phyloP scores from a whole-genome alignment of 1,284 basidiomycete species.

The Austroboletus rostrupii region DNA sequence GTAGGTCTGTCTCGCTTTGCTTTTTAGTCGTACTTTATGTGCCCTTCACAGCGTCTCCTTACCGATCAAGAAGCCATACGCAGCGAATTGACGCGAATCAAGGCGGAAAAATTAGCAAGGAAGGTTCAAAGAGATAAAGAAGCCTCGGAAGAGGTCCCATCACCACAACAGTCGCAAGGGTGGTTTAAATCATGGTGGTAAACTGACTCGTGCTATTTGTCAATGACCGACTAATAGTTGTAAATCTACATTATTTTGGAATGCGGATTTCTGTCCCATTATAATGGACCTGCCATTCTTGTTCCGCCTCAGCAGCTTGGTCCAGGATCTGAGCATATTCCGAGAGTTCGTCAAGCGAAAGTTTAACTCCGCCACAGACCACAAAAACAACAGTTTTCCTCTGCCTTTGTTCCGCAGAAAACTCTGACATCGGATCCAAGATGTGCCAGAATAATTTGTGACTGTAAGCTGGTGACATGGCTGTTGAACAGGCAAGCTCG shows the following conservation, averaged over 20 bases:
- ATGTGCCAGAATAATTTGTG: conserved; percentile 45
- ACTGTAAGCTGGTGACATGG: conserved; percentile 62
- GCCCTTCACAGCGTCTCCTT: conserved; percentile 50
- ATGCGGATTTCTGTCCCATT: conserved; percentile 36
- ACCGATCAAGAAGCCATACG: conserved; percentile 60
- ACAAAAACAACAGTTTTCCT: conserved; percentile 28
- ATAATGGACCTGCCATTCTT: conserved; percentile 36
- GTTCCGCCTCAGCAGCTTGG: conserved; percentile 27
- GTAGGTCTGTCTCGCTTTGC: conserved; percentile 33
- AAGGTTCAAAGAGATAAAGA: conserved; percentile 39
- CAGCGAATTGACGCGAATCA: conserved; percentile 67
- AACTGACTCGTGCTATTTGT: too few species aligned
- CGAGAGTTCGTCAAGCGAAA: conserved; percentile 48
- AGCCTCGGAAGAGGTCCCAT: conserved; percentile 21
- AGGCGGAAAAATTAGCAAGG: conserved; percentile 54
- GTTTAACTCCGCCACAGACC: conserved; percentile 44
- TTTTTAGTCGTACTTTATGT: conserved; percentile 5
- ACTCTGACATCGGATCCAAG: conserved; percentile 40
- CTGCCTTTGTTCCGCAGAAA: conserved; percentile 25
- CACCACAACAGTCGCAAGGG: conserved; percentile 18
- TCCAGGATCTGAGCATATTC: conserved; percentile 43
- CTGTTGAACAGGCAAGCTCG: conserved; percentile 68
- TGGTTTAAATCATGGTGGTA: conserved; percentile 31
- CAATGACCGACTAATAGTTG: background rate
- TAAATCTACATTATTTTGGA: conserved; percentile 15